A percentile compares a stretch with the other conserved stretches of the same genome.
Evolutionary conservation across 2,329 filamentous ascomycete species (phyloP).

Genomic region (Verticillium tricorpus): DNA sequence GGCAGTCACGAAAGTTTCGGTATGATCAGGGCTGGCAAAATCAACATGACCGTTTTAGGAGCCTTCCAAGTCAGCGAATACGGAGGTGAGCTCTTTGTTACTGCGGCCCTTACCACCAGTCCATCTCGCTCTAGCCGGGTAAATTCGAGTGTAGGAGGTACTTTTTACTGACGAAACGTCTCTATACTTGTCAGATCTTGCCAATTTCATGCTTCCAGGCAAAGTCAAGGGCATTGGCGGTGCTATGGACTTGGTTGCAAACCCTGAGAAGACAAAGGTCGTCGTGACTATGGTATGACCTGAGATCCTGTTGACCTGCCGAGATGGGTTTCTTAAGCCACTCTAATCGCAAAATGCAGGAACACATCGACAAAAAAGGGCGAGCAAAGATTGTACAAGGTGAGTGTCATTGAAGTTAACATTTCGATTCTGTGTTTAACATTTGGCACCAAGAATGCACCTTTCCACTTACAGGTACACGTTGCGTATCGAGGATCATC

Average conservation of each 20-base stretch:
- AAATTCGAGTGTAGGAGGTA: neutral
- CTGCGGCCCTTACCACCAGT: neutral
- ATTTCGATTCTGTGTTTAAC: neutral
- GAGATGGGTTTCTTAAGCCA: no score
- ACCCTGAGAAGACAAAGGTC: conserved; percentile 80
- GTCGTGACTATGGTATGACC: conserved; percentile 71
- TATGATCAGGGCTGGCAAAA: conserved; percentile 85
- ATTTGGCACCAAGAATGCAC: conserved; percentile 60
- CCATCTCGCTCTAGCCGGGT: no score
- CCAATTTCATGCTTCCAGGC: conserved; percentile 89
- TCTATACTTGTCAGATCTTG: conserved; percentile 56
- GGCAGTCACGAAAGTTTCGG: conserved; percentile 87
- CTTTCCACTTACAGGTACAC: conserved; percentile 82
- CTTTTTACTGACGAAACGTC: neutral
- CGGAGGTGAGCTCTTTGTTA: conserved; percentile 27
- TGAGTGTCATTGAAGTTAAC: neutral
- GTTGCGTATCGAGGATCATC: conserved; percentile 86
- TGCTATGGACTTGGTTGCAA: conserved; percentile 89
- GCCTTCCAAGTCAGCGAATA: conserved; percentile 82
- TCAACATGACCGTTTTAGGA: conserved; percentile 82
- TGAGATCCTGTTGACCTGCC: neutral
- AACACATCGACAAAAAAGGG: conserved; percentile 95
- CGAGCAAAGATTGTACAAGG: conserved; percentile 84
- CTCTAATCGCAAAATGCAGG: conserved; percentile 23
- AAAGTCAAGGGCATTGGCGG: conserved; percentile 93